Evolutionary conservation across 2,329 filamentous ascomycete species (phyloP).

Genomic region (Calonectria pteridis): DNA sequence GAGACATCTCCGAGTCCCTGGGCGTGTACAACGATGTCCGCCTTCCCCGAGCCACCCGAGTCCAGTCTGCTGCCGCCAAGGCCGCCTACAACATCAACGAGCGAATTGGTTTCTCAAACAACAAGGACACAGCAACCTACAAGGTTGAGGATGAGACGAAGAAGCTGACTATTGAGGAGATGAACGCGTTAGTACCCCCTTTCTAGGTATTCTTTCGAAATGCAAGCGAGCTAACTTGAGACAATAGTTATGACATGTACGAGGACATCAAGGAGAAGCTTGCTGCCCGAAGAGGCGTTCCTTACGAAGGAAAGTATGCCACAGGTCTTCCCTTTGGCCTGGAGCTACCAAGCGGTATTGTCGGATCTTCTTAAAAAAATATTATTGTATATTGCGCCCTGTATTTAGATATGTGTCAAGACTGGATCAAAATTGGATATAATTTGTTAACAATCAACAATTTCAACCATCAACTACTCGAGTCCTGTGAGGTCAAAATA

Average conservation of each 20-base stretch:
- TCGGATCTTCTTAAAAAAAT: slow-evolving; percentile 11
- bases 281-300: slow-evolving; percentile 40
- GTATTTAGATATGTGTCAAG: neutral
- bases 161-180: slow-evolving; percentile 76
- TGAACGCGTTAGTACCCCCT: slow-evolving; percentile 67
- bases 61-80: slow-evolving; percentile 69
- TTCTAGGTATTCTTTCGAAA: fast-evolving
- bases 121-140: slow-evolving; percentile 68
- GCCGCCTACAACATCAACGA: slow-evolving; percentile 73
- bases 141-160: slow-evolving; percentile 72
- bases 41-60: slow-evolving; percentile 65
- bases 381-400: neutral
- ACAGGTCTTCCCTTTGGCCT: slow-evolving; percentile 23
- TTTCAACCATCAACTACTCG: neutral
- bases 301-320: slow-evolving; percentile 11
- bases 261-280: slow-evolving; percentile 65
- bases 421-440: neutral
- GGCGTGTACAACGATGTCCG: slow-evolving; percentile 65
- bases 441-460: neutral
- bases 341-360: slow-evolving; percentile 22
- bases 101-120: slow-evolving; percentile 73
- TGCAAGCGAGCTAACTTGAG: neutral
- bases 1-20: slow-evolving; percentile 62
- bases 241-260: slow-evolving; percentile 68
- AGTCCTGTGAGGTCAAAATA: neutral